Evolutionary conservation across 2,329 filamentous ascomycete species (phyloP), one percentile per base, ranked within the genome.

Genomic region (Fusarium udum): DNA sequence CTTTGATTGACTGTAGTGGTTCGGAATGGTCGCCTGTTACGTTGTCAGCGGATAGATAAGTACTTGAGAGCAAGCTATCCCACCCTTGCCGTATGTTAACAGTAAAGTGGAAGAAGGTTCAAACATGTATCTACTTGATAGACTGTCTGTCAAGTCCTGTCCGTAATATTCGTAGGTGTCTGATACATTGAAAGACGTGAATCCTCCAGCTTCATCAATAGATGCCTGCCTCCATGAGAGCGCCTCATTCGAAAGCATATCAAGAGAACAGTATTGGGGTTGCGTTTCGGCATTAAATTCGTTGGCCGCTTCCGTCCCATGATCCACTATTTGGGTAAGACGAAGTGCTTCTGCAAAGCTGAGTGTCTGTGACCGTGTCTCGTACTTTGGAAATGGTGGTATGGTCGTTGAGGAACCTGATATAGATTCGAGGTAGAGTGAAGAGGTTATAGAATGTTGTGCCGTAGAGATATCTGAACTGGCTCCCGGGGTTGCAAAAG

Each of bases 1-100:
- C 10, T n/a, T 39, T 7, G 2, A 39, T 6, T 1, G 24, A 13
- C 7, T n/a, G 14, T 1, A 10, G 10, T 1, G n/a, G 16, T 20
- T 26, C n/a, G 6, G 12, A 26, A 6, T 26, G 3, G 2, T 6
- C 4, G 16, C 5, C 51, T 53, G 2, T 1, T 0, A 2, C 24
- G 3, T 6, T 4, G 51, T 39, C 24, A 53, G 34, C 2, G 7
- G 20, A n/a, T 3, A 5, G 7, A 26, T n/a, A 7, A 2, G 9
- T 1, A n/a, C 12, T 16, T 1, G 1, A 2, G 2, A 16, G 3
- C 1, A 0, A 18, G 14, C 1, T 3, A 9, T 28, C 34, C 39
- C 7, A 39, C 34, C 20, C 1, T 28, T 28, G 2, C 1, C 34
- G 5, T 28, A n/a, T 9, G 24, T n/a, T 1, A 39, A n/a, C 5